Evolutionary conservation across 2,329 filamentous ascomycete genomes (phyloP).

Genomic region (Ophiosphaerella korrae): DNA sequence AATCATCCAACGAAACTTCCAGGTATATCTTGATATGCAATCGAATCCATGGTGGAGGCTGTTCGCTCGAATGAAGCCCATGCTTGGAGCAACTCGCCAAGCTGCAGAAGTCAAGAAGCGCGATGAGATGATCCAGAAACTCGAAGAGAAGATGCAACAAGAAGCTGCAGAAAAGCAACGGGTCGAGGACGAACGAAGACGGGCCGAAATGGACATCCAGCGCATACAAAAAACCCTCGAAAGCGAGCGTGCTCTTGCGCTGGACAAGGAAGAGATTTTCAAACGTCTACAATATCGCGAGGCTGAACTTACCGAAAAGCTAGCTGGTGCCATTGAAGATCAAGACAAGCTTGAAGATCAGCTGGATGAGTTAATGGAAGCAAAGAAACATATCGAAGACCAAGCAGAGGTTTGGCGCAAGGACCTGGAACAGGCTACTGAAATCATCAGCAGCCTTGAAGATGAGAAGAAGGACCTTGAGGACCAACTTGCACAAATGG

Average conservation of each 20-base stretch:
- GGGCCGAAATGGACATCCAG: conserved; percentile 84
- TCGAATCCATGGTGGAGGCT: conserved; percentile 98
- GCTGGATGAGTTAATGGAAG: conserved; percentile 83
- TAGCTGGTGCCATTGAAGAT: conserved; percentile 88
- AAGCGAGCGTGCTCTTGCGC: conserved; percentile 89
- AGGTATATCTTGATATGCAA: conserved; percentile 86
- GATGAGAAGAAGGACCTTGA: conserved; percentile 80
- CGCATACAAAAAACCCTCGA: conserved; percentile 93
- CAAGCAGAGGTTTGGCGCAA: conserved; percentile 78
- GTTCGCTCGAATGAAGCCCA: conserved; percentile 90
- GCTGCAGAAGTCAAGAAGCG: conserved; percentile 93
- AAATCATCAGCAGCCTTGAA: conserved; percentile 84
- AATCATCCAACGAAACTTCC: conserved; percentile 94
- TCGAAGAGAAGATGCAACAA: conserved; percentile 81
- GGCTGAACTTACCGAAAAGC: conserved; percentile 87
- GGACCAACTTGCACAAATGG: conserved; percentile 69
- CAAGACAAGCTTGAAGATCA: conserved; percentile 94
- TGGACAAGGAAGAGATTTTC: conserved; percentile 99
- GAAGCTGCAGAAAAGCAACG: conserved; percentile 76
- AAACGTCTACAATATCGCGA: conserved; percentile 93
- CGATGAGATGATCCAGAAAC: conserved; percentile 87
- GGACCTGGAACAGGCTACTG: conserved; percentile 89
- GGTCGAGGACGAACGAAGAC: conserved; percentile 88
- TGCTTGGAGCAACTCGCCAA: conserved; percentile 89
- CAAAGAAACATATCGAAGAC: conserved; percentile 86